These are phyloP conservation scores for Monosporozyma siamensis DNA, from an alignment of 805 yeast species.

Conservation along the genomic window DNA sequence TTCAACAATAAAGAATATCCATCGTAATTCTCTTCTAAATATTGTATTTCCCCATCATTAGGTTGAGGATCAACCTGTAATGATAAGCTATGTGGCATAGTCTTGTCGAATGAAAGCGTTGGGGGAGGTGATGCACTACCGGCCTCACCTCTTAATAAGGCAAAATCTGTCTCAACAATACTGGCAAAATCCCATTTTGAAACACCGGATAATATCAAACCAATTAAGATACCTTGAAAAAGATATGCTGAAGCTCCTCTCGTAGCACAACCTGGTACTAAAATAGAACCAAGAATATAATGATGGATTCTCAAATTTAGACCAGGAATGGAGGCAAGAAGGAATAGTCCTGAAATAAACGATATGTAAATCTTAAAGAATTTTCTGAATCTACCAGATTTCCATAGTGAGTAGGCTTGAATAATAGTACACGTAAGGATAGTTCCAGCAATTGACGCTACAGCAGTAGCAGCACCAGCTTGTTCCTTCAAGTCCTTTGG, in stretches of 20 bases:
- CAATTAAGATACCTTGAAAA: slow-evolving; percentile 79
- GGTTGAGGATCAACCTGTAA: no score
- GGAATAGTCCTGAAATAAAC: slow-evolving; percentile 36
- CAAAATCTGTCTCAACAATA: slow-evolving; percentile 63
- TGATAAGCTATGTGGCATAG: slow-evolving; percentile 17
- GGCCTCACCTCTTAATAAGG: slow-evolving; percentile 68
- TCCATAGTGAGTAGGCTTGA: slow-evolving; percentile 78
- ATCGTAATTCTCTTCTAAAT: slow-evolving; percentile 28
- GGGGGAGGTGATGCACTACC: slow-evolving; percentile 46
- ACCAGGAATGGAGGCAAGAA: slow-evolving; percentile 48
- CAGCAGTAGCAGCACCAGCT: slow-evolving; percentile 68
- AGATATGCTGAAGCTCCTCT: slow-evolving; percentile 59
- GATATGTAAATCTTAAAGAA: slow-evolving; percentile 47
- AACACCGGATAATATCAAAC: slow-evolving; percentile 74
- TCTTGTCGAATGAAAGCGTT: slow-evolving; percentile 21
- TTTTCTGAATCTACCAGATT: slow-evolving; percentile 54
- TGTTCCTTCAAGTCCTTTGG: slow-evolving; percentile 58
- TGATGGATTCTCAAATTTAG: slow-evolving; percentile 73
- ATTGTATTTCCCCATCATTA: no score
- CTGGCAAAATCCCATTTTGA: slow-evolving; percentile 93
- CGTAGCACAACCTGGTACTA: slow-evolving; percentile 79
- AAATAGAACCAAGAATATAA: slow-evolving; percentile 64
- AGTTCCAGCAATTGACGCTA: slow-evolving; percentile 39
- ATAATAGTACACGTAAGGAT: slow-evolving; percentile 49
- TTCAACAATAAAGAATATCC: slow-evolving; percentile 63